Evolutionary conservation across 176 grass and related monocot species (phyloP).

Genomic region (Oryza coarctata): DNA sequence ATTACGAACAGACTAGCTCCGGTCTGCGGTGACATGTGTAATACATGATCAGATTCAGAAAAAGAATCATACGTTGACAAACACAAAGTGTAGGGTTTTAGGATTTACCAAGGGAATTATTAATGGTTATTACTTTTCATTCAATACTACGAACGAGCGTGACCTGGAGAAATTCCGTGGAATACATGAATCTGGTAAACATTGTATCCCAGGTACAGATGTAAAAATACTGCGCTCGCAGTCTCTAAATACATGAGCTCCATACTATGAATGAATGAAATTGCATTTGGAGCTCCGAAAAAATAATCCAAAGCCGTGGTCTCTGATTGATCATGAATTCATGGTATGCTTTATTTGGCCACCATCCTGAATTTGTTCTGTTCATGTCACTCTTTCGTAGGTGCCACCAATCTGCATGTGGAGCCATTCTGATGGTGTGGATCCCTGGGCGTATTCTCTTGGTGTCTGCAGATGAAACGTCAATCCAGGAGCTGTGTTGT

Average conservation of each 20-base stretch:
- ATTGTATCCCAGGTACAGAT: neutral
- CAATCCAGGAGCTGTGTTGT: slow-evolving; percentile 52
- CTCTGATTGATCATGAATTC: slow-evolving; percentile 21
- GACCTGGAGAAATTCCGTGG: slow-evolving; percentile 26
- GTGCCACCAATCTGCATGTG: slow-evolving; percentile 83
- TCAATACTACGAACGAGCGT: slow-evolving; percentile 1
- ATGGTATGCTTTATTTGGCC: slow-evolving; percentile 23
- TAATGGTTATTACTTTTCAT: neutral
- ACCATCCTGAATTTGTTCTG: neutral
- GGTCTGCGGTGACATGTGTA: no score
- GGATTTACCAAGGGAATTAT: neutral
- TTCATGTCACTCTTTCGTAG: slow-evolving; percentile 82
- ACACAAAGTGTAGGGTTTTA: neutral
- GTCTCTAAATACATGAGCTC: slow-evolving; percentile 51
- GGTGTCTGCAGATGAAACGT: slow-evolving; percentile 63
- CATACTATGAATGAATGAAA: slow-evolving; percentile 52
- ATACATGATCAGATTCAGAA: neutral
- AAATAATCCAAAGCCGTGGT: slow-evolving; percentile 43
- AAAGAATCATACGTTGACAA: neutral
- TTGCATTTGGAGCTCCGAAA: slow-evolving; percentile 43
- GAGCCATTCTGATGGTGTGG: slow-evolving; percentile 69
- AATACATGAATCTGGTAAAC: slow-evolving; percentile 15
- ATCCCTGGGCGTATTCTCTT: slow-evolving; percentile 62
- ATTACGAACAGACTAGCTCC: neutral
- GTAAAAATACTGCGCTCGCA: neutral